phyloP scores from a whole-genome alignment of 2,329 filamentous ascomycete species.

The Juglanconis oblonga region DNA sequence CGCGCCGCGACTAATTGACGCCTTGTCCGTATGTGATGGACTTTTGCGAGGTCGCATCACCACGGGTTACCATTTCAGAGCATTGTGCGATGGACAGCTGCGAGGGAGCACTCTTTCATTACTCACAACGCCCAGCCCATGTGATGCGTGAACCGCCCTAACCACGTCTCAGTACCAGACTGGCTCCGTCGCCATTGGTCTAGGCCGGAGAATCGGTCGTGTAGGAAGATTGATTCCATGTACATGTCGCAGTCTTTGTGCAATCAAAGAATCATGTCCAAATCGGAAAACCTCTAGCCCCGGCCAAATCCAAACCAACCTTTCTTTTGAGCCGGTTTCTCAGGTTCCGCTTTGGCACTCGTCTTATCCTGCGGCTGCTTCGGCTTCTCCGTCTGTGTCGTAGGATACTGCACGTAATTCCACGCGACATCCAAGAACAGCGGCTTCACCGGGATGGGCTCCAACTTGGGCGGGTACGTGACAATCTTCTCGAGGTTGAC shows the following conservation, averaged over 20 bases:
- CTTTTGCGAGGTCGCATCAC: not conserved
- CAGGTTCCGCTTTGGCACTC: constrained; percentile 29
- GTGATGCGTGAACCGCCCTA: not conserved
- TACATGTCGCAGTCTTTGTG: not conserved
- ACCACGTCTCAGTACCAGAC: not conserved
- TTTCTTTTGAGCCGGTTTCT: constrained; percentile 56
- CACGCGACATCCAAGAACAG: constrained; percentile 94
- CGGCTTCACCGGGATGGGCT: constrained; percentile 86
- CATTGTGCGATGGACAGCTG: not conserved
- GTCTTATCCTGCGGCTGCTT: constrained; percentile 27
- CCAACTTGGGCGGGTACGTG: constrained; percentile 78
- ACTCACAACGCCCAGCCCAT: not conserved
- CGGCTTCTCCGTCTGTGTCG: constrained; percentile 39
- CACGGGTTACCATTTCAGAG: not conserved
- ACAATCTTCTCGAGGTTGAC: constrained; percentile 80
- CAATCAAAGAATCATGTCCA: not conserved
- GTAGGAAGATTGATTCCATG: not conserved
- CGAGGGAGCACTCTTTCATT: not conserved
- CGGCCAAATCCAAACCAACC: constrained; percentile 76
- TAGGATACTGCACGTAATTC: constrained; percentile 95
- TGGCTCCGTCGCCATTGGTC: not conserved
- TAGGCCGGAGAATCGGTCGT: not conserved
- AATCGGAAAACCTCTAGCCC: constrained; percentile 25
- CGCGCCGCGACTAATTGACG: not conserved
- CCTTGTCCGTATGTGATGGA: not conserved